These are phyloP conservation scores for Aspergillus brasiliensis DNA, from an alignment of 2,329 filamentous ascomycete species.

Conservation along the genomic window DNA sequence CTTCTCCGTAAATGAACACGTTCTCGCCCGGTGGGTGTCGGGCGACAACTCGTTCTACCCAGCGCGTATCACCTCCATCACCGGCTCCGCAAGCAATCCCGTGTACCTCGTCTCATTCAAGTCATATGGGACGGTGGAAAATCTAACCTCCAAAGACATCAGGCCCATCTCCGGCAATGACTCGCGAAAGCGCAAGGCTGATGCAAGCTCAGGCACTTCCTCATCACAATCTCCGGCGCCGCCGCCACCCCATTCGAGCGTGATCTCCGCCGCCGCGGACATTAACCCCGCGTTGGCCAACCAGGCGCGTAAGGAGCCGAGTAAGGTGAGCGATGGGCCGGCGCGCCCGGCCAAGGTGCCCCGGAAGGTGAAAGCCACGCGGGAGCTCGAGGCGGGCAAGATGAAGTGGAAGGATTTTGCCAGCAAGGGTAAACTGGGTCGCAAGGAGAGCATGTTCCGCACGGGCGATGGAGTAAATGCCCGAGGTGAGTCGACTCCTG, in stretches of 20 bases:
- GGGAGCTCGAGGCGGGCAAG: constrained; percentile 87
- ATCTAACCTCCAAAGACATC: constrained; percentile 78
- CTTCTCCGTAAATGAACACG: constrained; percentile 85
- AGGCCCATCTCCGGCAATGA: constrained; percentile 70
- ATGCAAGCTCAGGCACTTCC: constrained; percentile 64
- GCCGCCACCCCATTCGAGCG: constrained; percentile 50
- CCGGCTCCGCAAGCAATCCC: constrained; percentile 84
- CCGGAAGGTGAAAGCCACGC: constrained; percentile 82
- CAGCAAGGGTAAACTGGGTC: constrained; percentile 68
- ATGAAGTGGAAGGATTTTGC: constrained; percentile 94
- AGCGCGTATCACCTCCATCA: constrained; percentile 89
- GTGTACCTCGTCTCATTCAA: constrained; percentile 97
- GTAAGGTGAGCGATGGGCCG: constrained; percentile 63
- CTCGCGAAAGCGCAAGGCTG: constrained; percentile 80
- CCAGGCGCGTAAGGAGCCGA: constrained; percentile 64
- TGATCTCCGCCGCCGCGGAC: constrained; percentile 68
- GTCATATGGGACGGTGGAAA: constrained; percentile 79
- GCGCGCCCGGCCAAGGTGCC: constrained; percentile 67
- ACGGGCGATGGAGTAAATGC: constrained; percentile 84
- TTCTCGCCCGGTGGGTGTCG: constrained; percentile 86
- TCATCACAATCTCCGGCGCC: constrained; percentile 44
- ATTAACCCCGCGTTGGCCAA: constrained; percentile 67
- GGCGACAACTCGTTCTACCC: constrained; percentile 91
- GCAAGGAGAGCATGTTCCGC: constrained; percentile 96
- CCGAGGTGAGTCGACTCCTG: constrained; percentile 65